Percentiles rank a stretch among this genome's conserved stretches.
phyloP scores from a whole-genome alignment of 2,329 filamentous ascomycete species.

The Neonectria hederae region DNA sequence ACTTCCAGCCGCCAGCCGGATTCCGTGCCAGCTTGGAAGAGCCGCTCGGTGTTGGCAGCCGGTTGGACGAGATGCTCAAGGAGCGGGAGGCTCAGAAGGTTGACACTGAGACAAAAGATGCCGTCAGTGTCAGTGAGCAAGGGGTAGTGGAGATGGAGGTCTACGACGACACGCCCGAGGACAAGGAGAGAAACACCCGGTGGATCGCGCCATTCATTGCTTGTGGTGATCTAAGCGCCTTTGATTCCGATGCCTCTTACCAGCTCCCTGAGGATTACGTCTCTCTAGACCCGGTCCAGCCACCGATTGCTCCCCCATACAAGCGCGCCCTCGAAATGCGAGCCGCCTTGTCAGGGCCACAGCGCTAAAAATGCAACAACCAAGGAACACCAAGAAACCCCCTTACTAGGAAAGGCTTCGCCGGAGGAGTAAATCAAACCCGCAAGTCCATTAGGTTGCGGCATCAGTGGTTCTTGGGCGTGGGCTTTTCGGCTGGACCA shows the following conservation, averaged over 20 bases:
- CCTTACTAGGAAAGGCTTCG: conserved; percentile 6
- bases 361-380: conserved; percentile 35
- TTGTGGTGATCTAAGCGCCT: conserved; percentile 94
- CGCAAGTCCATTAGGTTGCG: not conserved
- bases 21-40: conserved; percentile 81
- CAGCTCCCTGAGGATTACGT: conserved; percentile 86
- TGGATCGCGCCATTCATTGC: conserved; percentile 98
- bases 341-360: conserved; percentile 47
- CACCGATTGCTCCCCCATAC: conserved; percentile 95
- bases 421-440: not conserved
- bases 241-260: conserved; percentile 96
- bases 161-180: conserved; percentile 54
- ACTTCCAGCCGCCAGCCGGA: conserved; percentile 81
- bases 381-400: conserved; percentile 26
- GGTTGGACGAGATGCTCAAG: conserved; percentile 60
- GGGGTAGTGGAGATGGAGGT: conserved; percentile 59
- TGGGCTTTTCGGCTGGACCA: conserved; percentile 48
- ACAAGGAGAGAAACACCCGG: conserved; percentile 55
- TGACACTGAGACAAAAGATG: conserved; percentile 57
- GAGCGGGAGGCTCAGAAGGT: conserved; percentile 53
- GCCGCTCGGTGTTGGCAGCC: conserved; percentile 73
- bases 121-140: conserved; percentile 38
- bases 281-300: conserved; percentile 90
- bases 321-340: conserved; percentile 85
- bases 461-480: conserved; percentile 45